Evolutionary conservation across 768 basidiomycete species (phyloP), one percentile per base, ranked within the genome.

Genomic region (Austroboletus eburneus): DNA sequence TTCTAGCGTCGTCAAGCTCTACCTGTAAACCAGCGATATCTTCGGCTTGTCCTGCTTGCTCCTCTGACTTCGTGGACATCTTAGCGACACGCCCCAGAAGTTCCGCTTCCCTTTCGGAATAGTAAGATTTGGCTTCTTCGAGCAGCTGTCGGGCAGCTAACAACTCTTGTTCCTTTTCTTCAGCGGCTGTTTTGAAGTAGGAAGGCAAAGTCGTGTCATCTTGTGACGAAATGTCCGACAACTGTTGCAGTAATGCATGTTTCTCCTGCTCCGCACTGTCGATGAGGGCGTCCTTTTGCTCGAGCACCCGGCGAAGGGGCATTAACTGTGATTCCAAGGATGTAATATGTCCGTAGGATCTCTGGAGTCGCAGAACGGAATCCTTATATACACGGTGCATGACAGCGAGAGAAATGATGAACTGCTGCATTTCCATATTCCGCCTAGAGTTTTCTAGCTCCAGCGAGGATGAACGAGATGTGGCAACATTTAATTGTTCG

Each of bases 101-200:
- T 45, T 59, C 30, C 20, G 63, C 59, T 21, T 74, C 51, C 6
- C 58, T 56, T 36, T 61, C 63, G 5, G 65, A 55, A 44, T 72
- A 66, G 17, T 69, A 55, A n/a, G 51, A 60, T 42, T 65, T 62
- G n/a, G 62, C 57, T 9, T 69, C 67, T 25, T 63, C 57, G 34
- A 70, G 60, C 8, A 61, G 58, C 13, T 59, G 60, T 47, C 62
- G 67, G 10, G 72, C 58, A 27, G 68, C 61, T 32, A 66, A 62
- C 24, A 78, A 49, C 17, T 71, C 61, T 37, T 57, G 59, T 33
- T 60, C 61, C 24, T 59, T 65, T 24, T 69, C 61, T 34, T 54
- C 47, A 24, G 23, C 24, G 24, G 39, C 32, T 4, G 27, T 40
- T 17, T 43, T 43, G 23, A 33, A 17, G 23, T 32, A 25, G 17